These are phyloP conservation scores for Dendrocalamus sinicus DNA, from an alignment of 176 grass and related monocot genomes.

Conservation along the genomic window DNA sequence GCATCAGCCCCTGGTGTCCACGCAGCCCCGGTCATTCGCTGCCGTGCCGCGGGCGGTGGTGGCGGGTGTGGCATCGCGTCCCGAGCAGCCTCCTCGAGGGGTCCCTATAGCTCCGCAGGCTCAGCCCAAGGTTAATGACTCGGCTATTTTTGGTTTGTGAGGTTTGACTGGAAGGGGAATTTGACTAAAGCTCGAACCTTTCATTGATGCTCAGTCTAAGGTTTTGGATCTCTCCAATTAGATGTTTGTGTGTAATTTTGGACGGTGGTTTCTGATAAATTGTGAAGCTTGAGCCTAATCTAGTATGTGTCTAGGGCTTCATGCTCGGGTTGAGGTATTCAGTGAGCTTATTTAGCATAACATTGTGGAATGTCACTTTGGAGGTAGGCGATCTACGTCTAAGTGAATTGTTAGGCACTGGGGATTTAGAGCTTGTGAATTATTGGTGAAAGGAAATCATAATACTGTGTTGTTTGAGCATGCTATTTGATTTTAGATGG, in stretches of 20 bases:
- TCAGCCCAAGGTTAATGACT: conserved; percentile 56
- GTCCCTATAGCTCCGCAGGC: conserved; percentile 48
- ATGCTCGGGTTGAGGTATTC: neutral
- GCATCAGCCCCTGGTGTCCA: conserved; percentile 24
- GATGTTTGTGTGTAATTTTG: neutral
- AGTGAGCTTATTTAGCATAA: conserved; percentile 4
- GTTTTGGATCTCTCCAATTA: neutral
- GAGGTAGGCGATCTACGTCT: neutral
- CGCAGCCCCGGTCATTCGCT: conserved; percentile 41
- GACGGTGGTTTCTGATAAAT: neutral
- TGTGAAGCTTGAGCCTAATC: neutral
- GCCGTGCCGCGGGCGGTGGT: conserved; percentile 32
- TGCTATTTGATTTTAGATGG: conserved; percentile 10
- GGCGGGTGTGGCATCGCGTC: conserved; percentile 22
- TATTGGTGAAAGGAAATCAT: neutral
- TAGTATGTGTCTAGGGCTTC: neutral
- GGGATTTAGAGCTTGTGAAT: neutral
- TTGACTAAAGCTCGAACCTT: neutral
- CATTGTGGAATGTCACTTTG: neutral
- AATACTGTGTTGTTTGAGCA: neutral
- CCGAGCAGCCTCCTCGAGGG: conserved; percentile 46
- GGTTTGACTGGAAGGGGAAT: conserved; percentile 1
- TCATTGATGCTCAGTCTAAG: neutral
- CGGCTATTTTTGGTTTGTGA: neutral
- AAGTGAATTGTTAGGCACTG: neutral